Base-by-base conservation (phyloP, 306 rosid genomes). In the Rosa lucieae region DNA sequence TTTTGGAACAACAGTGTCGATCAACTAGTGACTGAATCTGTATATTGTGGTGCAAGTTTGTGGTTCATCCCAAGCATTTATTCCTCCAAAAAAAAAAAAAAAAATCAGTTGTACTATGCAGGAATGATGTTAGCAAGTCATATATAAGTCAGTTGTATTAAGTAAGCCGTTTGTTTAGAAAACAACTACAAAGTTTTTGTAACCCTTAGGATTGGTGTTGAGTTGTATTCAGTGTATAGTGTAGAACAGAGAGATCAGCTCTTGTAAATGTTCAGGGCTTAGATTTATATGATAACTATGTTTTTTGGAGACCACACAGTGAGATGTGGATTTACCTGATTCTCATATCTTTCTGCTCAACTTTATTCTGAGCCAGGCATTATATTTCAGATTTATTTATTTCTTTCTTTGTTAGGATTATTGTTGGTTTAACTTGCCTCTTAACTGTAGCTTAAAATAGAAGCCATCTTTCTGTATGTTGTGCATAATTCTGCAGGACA, bases 221-320 rank as follows among this genome's bases (percentile, higher is more conserved):
- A 49, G 68, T 51, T 72, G 82, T 77, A 26, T 42, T 53, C 40
- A 29, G 82, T 73, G 35, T 67, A 37, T 47, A 53, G 55, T 77
- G 47, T 67, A 8, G 10, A 47, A 46, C n/a, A 18, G 18, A 43
- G 18, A 14, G 63, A n/a, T 44, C 78, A 37, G 47, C 70, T 59
- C 9, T 23, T 44, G 81, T 78, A 81, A 69, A 85, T 75, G 53
- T 74, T 69, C 39, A 51, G 66, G 52, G 23, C 37, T 70, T 26
- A 76, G 62, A 43, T 77, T 13, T 56, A 66, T 80, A 77, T 53
- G 35, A 80, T 7, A 5, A 42, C 42, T 44, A 18, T 72, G 46
- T 67, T 77, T 71, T 43, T 0, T 18, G 40, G 13, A 66, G 52
- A 23, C 26, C 23, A 56, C 42, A 58, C 7, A 59, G 12, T 29